Evolutionary conservation across 306 rosid genomes (phyloP).

Genomic region (Begonia loranthoides): DNA sequence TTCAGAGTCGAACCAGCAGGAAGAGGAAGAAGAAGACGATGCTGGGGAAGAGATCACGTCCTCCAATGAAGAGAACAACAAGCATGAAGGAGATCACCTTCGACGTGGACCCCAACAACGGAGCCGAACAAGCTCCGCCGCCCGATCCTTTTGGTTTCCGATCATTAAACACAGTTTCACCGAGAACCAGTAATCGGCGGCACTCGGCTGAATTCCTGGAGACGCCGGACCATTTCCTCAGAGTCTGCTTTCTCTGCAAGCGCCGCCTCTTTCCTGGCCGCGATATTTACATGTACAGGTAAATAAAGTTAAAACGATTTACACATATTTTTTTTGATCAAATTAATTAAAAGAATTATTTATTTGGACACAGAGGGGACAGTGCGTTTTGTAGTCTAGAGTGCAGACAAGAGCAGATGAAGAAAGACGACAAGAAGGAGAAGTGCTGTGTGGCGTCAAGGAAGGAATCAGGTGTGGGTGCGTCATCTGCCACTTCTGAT

Average conservation of each 20-base stretch:
- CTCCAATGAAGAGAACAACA: slow-evolving; percentile 61
- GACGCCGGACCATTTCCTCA: slow-evolving; percentile 8
- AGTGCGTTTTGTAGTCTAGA: slow-evolving; percentile 11
- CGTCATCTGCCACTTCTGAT: not conserved
- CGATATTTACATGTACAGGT: slow-evolving; percentile 15
- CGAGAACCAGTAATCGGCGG: slow-evolving; percentile 3
- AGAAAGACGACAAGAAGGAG: slow-evolving; percentile 7
- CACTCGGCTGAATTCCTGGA: slow-evolving; percentile 3
- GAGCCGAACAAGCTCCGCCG: slow-evolving; percentile 4
- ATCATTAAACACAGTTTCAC: slow-evolving; percentile 1
- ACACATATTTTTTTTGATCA: not conserved
- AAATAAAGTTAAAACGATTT: not conserved
- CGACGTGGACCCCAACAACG: slow-evolving; percentile 19
- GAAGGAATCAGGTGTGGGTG: slow-evolving; percentile 4
- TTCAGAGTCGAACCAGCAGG: not conserved
- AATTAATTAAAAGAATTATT: not conserved
- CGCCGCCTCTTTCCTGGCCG: slow-evolving; percentile 13
- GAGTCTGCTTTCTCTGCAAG: slow-evolving; percentile 6
- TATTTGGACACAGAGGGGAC: slow-evolving; percentile 8
- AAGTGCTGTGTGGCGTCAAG: not conserved
- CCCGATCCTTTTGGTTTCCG: slow-evolving; percentile 13
- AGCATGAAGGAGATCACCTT: slow-evolving; percentile 66
- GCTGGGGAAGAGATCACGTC: slow-evolving; percentile 70
- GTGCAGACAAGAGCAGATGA: slow-evolving; percentile 13
- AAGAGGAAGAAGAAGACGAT: slow-evolving; percentile 24